Base-by-base conservation (phyloP, 306 rosid species). In the Sicyos edulis region DNA sequence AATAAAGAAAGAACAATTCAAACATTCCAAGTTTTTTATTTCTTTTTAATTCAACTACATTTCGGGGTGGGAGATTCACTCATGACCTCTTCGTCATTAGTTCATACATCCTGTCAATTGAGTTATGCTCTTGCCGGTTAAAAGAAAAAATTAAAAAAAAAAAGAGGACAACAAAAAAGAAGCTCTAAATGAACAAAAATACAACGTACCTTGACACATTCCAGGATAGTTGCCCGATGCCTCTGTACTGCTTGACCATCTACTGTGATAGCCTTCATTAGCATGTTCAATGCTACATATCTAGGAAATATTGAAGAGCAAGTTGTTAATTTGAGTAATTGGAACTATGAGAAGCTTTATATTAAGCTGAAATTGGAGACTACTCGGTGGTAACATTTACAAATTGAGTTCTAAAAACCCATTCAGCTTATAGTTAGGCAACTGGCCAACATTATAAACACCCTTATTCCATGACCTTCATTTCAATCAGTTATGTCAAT, bases 221-320 rank as follows among this genome's bases (percentile, higher is more conserved):
- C 99, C 82, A 93, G 79, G 78, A 93, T 93, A 34, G 99, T 93
- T 73, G 89, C 85, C 57, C 99, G 93, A 81, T 93, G 99, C 84
- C 99, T 93, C 85, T 93, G 99, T 71, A 93, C 99, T 55, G 99
- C 96, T 84, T 88, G 97, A 80, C 86, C 81, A 87, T 93, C 99
- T 80, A 85, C 92, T n/a, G 85, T 83, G 71, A 93, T 90, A 74
- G 99, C 99, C 83, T 67, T 91, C 96, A 91, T 93, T 81, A 93
- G 87, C 97, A 93, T 87, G 82, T 91, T 93, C 83, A 93, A 73
- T 37, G 97, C 99, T 78, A 93, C 99, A 56, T 93, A 93, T 78
- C 99, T 93, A 80, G 42, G 71, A 75, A 72, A 76, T 22, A 72
- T 13, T 78, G 40, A 34, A 15, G 49, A 16, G 61, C 40, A 66